A percentile compares a stretch with the other conserved stretches of the same genome.
Evolutionary conservation across 2,329 filamentous ascomycete genomes (phyloP).

Genomic region (Penicillium sp.): DNA sequence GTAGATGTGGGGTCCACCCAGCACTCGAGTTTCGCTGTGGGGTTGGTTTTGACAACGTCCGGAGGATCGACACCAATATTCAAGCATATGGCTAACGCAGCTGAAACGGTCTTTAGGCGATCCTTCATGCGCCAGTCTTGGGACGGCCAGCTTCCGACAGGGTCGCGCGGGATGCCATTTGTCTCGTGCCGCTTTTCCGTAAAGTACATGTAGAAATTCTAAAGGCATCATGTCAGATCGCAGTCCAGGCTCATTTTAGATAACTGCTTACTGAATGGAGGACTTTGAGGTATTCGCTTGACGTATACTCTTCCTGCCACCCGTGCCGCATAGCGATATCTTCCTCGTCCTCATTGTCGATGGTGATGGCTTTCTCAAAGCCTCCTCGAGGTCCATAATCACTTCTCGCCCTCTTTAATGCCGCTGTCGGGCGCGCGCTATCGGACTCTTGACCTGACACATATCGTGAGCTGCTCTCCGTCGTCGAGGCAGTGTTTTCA

Average conservation of each 20-base stretch:
- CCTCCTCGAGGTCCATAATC: slow-evolving; percentile 54
- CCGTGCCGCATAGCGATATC: slow-evolving; percentile 74
- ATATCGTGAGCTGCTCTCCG: slow-evolving; percentile 31
- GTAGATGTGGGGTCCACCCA: slow-evolving; percentile 92
- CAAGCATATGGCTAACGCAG: slow-evolving; percentile 88
- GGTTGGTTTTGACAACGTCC: slow-evolving; percentile 93
- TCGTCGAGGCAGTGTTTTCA: slow-evolving; percentile 29
- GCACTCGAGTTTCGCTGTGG: slow-evolving; percentile 90
- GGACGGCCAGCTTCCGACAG: slow-evolving; percentile 60
- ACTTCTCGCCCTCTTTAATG: slow-evolving; percentile 57
- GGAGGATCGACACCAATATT: slow-evolving; percentile 98
- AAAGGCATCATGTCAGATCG: slow-evolving; percentile 22
- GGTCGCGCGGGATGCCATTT: slow-evolving; percentile 78
- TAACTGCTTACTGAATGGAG: slow-evolving; percentile 71
- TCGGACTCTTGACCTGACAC: slow-evolving; percentile 38
- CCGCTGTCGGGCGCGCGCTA: slow-evolving; percentile 41
- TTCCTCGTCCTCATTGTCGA: slow-evolving; percentile 51
- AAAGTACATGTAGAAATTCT: slow-evolving; percentile 99
- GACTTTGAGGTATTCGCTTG: slow-evolving; percentile 83
- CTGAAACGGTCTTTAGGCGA: slow-evolving; percentile 93
- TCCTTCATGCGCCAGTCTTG: slow-evolving; percentile 99
- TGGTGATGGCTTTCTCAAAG: slow-evolving; percentile 35
- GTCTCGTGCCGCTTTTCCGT: slow-evolving; percentile 98
- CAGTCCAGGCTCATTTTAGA: not conserved
- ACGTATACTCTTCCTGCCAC: slow-evolving; percentile 91